phyloP scores from a whole-genome alignment of 139 green algal genomes.

The Chlamydomonas urium region DNA sequence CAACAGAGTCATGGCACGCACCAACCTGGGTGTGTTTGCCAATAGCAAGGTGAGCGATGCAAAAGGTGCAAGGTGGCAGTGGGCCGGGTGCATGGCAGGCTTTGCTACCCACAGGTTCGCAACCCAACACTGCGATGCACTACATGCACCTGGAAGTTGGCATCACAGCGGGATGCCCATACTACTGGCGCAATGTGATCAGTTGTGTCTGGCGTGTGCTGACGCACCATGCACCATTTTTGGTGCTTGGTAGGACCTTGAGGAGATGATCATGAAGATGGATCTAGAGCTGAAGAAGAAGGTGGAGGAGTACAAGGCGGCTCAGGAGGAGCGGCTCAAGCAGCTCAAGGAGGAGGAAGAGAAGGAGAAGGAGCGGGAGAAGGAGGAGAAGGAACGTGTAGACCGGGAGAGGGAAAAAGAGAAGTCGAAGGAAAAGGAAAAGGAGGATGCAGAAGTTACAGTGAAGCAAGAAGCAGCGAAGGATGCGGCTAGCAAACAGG shows the following conservation, averaged over 20 bases:
- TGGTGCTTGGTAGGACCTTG: neutral
- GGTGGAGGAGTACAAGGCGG: slow-evolving; percentile 6
- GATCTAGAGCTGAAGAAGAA: slow-evolving; percentile 4
- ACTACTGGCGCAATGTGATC: neutral
- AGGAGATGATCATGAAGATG: neutral
- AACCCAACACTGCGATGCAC: neutral
- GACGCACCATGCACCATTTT: neutral
- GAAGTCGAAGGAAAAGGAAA: too few species aligned
- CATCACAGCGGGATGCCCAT: neutral
- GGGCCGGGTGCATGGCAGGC: neutral
- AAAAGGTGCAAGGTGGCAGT: neutral
- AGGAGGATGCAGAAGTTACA: too few species aligned
- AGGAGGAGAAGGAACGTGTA: neutral
- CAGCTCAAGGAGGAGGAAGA: neutral
- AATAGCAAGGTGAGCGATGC: slow-evolving; percentile 3
- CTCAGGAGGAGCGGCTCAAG: neutral
- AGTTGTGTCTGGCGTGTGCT: neutral
- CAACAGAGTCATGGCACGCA: neutral
- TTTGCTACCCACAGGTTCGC: too few species aligned
- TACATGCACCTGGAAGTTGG: neutral
- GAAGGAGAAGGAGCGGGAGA: neutral
- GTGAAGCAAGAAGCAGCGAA: too few species aligned
- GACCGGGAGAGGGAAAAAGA: too few species aligned
- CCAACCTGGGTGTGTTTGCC: neutral
- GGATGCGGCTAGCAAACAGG: too few species aligned